phyloP scores from a whole-genome alignment of 2,329 filamentous ascomycete species.

The Claviceps sp. region DNA sequence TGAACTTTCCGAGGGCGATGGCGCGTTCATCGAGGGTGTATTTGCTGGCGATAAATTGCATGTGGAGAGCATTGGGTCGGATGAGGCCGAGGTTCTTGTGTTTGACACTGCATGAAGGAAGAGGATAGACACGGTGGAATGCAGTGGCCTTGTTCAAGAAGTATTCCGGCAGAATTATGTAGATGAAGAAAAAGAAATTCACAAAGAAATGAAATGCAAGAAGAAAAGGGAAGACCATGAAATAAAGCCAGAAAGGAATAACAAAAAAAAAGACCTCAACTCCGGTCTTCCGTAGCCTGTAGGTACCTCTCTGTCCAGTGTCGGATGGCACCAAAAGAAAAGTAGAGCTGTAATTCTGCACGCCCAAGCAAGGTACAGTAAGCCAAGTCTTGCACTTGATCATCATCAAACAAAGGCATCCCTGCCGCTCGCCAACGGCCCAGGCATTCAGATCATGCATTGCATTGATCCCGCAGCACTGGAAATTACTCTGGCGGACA shows the following conservation, averaged over 20 bases:
- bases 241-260: too few relatives aligned
- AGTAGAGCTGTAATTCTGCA: too few relatives aligned
- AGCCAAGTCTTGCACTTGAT: neutral
- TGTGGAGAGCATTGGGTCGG: slow-evolving; percentile 56
- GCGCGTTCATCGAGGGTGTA: slow-evolving; percentile 57
- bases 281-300: too few relatives aligned
- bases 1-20: slow-evolving; percentile 61
- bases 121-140: neutral
- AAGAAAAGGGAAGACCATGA: too few relatives aligned
- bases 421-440: neutral
- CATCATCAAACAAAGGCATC: neutral
- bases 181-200: neutral
- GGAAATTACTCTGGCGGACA: neutral
- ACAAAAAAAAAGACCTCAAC: too few relatives aligned
- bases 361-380: too few relatives aligned
- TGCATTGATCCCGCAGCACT: neutral
- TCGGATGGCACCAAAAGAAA: too few relatives aligned
- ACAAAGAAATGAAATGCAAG: too few relatives aligned
- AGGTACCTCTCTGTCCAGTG: too few relatives aligned
- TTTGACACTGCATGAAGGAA: slow-evolving; percentile 40
- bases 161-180: neutral
- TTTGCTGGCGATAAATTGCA: slow-evolving; percentile 49
- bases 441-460: neutral
- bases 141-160: neutral
- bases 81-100: slow-evolving; percentile 55